These are phyloP conservation scores for Rhodomyrtus tomentosa DNA, from an alignment of 345 rosid species.

Conservation along the genomic window DNA sequence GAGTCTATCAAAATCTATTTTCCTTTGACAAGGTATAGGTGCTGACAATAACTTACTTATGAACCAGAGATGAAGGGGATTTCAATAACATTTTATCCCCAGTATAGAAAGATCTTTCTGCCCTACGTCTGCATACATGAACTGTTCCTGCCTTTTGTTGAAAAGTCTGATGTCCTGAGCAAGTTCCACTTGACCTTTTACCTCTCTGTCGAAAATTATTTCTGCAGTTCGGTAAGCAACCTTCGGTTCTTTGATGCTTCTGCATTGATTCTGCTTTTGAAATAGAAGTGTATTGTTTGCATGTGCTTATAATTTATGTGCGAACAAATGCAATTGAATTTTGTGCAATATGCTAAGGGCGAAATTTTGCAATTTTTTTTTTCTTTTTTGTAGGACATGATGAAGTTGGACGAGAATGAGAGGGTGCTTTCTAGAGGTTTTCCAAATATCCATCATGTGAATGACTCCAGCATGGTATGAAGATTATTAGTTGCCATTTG, in stretches of 20 bases:
- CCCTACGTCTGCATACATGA: background rate
- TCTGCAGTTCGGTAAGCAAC: background rate
- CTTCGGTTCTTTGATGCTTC: background rate
- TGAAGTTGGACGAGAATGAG: conserved; percentile 69
- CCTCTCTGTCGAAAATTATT: background rate
- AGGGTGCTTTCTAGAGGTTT: conserved; percentile 61
- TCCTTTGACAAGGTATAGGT: conserved; percentile 64
- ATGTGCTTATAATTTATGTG: background rate
- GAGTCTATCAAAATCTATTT: conserved; percentile 45
- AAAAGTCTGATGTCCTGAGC: background rate
- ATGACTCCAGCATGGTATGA: conserved; percentile 66
- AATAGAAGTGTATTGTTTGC: background rate
- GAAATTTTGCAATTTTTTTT: background rate
- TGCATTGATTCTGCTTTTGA: background rate
- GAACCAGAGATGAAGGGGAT: background rate
- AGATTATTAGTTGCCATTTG: background rate
- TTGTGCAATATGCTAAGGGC: background rate
- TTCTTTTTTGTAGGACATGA: conserved; percentile 47
- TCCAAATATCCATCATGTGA: conserved; percentile 68
- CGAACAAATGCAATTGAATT: background rate
- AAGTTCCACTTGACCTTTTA: background rate
- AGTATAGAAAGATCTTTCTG: background rate
- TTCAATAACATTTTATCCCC: background rate
- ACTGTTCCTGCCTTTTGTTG: background rate
- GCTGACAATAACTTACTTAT: background rate